Percentiles rank a stretch among this genome's conserved stretches.
These are phyloP conservation scores for Galium porrigens DNA, from an alignment of 305 asterid genomes.

Conservation along the genomic window DNA sequence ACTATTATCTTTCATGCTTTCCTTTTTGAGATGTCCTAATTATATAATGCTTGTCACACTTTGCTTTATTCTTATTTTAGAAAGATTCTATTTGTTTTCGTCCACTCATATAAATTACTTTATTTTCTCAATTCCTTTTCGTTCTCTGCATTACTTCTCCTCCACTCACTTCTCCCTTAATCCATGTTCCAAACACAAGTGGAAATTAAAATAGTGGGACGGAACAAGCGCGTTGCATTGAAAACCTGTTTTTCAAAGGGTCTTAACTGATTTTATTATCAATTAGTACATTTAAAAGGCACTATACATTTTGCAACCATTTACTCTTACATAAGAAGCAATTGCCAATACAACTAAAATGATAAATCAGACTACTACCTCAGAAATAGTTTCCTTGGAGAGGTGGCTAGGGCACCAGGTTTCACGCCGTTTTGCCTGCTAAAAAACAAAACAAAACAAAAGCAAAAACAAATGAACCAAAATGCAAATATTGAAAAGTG, in stretches of 20 bases:
- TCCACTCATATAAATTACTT: too few relatives aligned
- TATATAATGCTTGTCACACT: too few relatives aligned
- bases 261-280: background rate
- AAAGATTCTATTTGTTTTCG: too few relatives aligned
- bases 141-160: too few relatives aligned
- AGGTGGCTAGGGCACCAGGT: constrained; percentile 91
- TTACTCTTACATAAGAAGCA: background rate
- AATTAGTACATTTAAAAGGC: background rate
- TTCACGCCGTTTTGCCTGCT: constrained; percentile 76
- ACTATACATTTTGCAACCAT: background rate
- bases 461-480: constrained; percentile 11
- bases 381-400: constrained; percentile 33
- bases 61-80: too few relatives aligned
- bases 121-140: too few relatives aligned
- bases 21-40: too few relatives aligned
- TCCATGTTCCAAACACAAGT: too few relatives aligned
- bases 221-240: background rate
- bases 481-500: constrained; percentile 5
- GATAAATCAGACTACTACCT: constrained; percentile 33
- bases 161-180: too few relatives aligned
- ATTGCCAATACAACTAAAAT: constrained; percentile 1
- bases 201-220: too few relatives aligned
- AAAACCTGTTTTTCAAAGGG: background rate
- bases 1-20: too few relatives aligned
- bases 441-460: constrained; percentile 15